Conservation (phyloP, 306 rosid genomes). For the Phaseolus lunatus region DNA sequence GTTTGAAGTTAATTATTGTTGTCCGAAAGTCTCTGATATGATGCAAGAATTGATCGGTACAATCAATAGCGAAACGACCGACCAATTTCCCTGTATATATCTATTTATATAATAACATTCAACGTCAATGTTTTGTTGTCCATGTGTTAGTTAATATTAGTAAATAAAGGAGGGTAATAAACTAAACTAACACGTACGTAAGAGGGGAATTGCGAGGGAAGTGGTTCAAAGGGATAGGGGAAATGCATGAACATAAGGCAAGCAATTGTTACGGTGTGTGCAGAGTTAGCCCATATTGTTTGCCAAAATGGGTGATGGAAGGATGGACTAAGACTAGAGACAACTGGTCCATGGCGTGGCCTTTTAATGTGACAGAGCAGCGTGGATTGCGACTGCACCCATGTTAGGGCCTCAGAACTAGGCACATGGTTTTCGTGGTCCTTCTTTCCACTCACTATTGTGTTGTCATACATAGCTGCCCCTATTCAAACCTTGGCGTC, state of each 20-base stretch:
- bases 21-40: conserved; percentile 3
- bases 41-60: conserved; percentile 12
- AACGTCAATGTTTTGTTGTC: conserved; percentile 27
- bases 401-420: conserved; percentile 31
- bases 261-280: conserved; percentile 13
- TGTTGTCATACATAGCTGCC: conserved; percentile 37
- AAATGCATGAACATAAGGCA: conserved; percentile 3
- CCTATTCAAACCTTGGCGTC: conserved; percentile 39
- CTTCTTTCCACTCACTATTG: conserved; percentile 3
- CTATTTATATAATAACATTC: background rate
- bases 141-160: background rate
- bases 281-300: conserved; percentile 34
- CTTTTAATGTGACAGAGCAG: conserved; percentile 45
- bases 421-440: conserved; percentile 47
- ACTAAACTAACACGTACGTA: background rate
- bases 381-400: conserved; percentile 45
- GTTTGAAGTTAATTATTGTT: conserved; percentile 19
- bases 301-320: conserved; percentile 36
- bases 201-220: background rate
- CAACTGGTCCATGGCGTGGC: conserved; percentile 39
- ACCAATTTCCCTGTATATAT: conserved; percentile 33
- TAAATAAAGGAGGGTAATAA: conserved; percentile 11
- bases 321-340: conserved; percentile 7
- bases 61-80: conserved; percentile 35
- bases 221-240: conserved; percentile 7